Percentiles rank a stretch among this genome's conserved stretches.
These are phyloP conservation scores for Centella asiatica DNA, from an alignment of 129 eudicot genomes.

Conservation along the genomic window DNA sequence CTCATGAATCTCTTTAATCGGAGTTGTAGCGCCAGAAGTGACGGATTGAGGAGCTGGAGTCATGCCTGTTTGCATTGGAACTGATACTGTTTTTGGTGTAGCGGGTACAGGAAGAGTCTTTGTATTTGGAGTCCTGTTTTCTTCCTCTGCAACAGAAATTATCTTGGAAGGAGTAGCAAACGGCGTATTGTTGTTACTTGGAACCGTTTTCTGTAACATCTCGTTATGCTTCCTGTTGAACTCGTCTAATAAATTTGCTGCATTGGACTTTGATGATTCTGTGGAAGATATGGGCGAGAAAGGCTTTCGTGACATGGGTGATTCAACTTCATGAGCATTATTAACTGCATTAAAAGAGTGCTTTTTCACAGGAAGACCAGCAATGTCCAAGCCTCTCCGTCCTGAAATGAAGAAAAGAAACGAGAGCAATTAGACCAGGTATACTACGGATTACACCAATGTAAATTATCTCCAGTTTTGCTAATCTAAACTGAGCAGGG, in stretches of 20 bases:
- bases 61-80: constrained; percentile 69
- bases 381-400: constrained; percentile 65
- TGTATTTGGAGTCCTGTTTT: constrained; percentile 60
- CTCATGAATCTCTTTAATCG: constrained; percentile 28
- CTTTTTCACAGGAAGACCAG: constrained; percentile 49
- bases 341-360: constrained; percentile 32
- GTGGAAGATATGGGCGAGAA: constrained; percentile 74
- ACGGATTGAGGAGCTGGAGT: constrained; percentile 37
- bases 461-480: too few relatives aligned
- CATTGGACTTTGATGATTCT: constrained; percentile 55
- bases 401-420: constrained; percentile 31
- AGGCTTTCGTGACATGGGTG: constrained; percentile 51
- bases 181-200: constrained; percentile 32
- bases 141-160: constrained; percentile 33
- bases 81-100: constrained; percentile 61
- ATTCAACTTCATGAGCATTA: constrained; percentile 36
- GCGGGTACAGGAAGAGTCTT: constrained; percentile 36
- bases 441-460: too few relatives aligned
- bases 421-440: too few relatives aligned
- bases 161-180: constrained; percentile 62
- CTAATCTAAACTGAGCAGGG: too few relatives aligned
- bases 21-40: constrained; percentile 8
- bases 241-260: constrained; percentile 39
- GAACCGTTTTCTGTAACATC: constrained; percentile 34
- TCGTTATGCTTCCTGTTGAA: constrained; percentile 47